Base-by-base conservation (phyloP, 768 basidiomycete genomes). In the Paxillus ammoniavirescens region DNA sequence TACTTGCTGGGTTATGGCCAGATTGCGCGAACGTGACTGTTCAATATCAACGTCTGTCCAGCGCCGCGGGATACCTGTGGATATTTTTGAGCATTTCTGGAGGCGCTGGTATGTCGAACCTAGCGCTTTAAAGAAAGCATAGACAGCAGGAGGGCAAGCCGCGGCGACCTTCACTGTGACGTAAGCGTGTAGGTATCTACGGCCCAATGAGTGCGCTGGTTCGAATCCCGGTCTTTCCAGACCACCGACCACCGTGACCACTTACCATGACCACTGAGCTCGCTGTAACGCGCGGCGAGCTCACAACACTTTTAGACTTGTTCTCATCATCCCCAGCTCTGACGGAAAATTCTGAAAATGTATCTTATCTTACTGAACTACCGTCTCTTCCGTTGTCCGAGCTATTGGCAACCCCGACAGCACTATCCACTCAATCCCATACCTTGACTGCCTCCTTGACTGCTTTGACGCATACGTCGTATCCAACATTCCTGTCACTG, bases 371-470 rank as follows among this genome's bases (percentile, higher is more conserved):
- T 38, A 70, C 76, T 26, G 79, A 82, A 36, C 74, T 95, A 42
- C 81, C 85, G 5, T 78, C 80, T 8, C 79, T 89, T 41, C 75
- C 86, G 1, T 79, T 98, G 23, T 67, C 78, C 26, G 80, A 83
- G 33, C 78, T 98, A n/a, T 72, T 85, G 17, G 69, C 82, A 1
- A 87, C 93, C 64, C 95, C 95, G 0, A 74, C 82, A 2, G 65
- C 80, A 37, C 86, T 98, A 49, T 83, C 89, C 47, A 89, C 91
- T 1, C 92, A 95, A 53, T 82, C 90, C 0, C 86, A 91, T 47
- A 89, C 93, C 55, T 80, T 97, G 49, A 93, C 92, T 7, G 87
- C 91, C 42, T 94, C 93, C 51, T 77, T 97, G 57, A 94, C 91
- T 9, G 88, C 89, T 40, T 80, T 98, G 13, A 95, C 93, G 50